Evolutionary conservation across 768 basidiomycete species (phyloP), one percentile per base, ranked within the genome.

Genomic region (Suillus subalutaceus): DNA sequence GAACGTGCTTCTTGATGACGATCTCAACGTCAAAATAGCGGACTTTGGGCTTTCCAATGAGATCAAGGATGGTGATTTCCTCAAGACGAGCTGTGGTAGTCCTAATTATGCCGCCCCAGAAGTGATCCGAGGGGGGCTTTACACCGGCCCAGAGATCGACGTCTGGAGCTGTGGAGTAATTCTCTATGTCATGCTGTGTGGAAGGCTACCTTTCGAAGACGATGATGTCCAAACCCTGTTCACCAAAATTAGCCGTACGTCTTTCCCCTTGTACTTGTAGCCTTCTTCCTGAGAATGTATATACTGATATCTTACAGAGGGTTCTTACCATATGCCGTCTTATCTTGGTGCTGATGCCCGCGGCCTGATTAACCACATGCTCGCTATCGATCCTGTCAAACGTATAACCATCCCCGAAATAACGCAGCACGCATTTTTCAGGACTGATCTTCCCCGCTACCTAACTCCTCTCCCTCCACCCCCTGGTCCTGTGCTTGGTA

Each of bases 121-220:
- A 74, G 97, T 99, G 72, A 97, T 99, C 69, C 87, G 91, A 20
- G 97, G 97, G 6, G 93, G 93, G 37, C 85, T 96, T 9, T 99
- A 99, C 74, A 95, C 95, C 0, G 97, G 97, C 0, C 96, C 97
- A 0, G 97, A 99, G 79, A 97, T 99, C 72, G 97, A 99, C 69
- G 95, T 99, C 13, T 99, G 97, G 97, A 95, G 93, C 71, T 93
- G 93, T 64, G 97, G 97, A 0, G 97, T 99, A n/a, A 99, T 99
- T 70, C 86, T 99, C 62, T 98, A 96, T 79, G 97, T 99, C 65
- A 96, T 99, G 90, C 85, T 99, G 6, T 96, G 93, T 73, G 97
- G 97, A 6, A 83, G 92, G 57, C 85, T 99, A 38, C 97, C 97
- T 1, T 99, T 99, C 75, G 97, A 99, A 79, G 96, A 99, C 78